Base-by-base conservation (phyloP, 2,329 filamentous ascomycete genomes). In the Calonectria pseudoturangicola region DNA sequence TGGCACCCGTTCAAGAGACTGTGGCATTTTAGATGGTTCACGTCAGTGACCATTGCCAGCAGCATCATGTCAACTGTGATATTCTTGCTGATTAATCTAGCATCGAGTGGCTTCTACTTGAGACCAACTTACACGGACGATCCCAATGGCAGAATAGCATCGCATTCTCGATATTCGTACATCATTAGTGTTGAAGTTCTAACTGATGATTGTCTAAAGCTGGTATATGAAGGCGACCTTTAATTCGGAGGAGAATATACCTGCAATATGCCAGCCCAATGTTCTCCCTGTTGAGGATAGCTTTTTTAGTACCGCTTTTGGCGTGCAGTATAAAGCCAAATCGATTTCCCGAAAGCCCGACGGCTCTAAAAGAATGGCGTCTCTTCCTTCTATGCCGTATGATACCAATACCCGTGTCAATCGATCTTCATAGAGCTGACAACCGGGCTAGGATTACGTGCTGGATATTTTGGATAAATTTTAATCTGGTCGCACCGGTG, bases 11-110 rank as follows among this genome's bases (percentile, higher is more conserved):
- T n/a, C n/a, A n/a, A n/a, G 0, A 66, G 62, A 16, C 73, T 73
- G 0, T 76, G 63, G 3, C 73, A 73, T 2, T 76, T 75, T 5
- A 36, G 68, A 10, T 76, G 74, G 71, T 76, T 76, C 25, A 72
- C 73, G 0, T 65, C 71, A 0, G 62, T 76, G 2, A 43, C 63
- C 3, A 25, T 75, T 0, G 28, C 13, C 0, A 64, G 65, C 2
- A 60, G 73, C 0, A 2, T 74, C 4, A 7, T 70, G 5, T 6
- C 74, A 3, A 50, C 36, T 1, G 65, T 68, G 0, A 0, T 75
- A 1, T 76, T 75, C 15, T 72, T 71, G 0, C 25, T 76, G 8
- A 36, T 75, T 16, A 76, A 76, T 25, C 54, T 76, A 4, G 74
- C 65, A 1, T 76, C 73, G 0, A 75, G 66, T 18, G 73, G 68